Evolutionary conservation across 2,329 filamentous ascomycete species (phyloP).

Genomic region (Fonsecaea multimorphosa): DNA sequence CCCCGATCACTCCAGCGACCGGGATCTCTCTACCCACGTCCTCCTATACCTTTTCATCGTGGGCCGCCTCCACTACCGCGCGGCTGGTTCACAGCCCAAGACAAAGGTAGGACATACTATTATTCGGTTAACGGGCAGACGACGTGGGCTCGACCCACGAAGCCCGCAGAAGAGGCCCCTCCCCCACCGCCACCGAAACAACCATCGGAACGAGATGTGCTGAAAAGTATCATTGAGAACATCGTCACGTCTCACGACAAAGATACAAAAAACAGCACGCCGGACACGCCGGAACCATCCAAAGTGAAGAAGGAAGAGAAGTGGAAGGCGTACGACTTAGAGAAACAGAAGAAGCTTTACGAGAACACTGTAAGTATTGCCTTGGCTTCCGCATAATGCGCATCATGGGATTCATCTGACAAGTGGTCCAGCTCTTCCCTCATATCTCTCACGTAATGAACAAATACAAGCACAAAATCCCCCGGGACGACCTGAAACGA

Average conservation of each 20-base stretch:
- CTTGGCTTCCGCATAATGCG: slow-evolving; percentile 1
- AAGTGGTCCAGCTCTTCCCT: slow-evolving; percentile 70
- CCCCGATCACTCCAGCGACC: slow-evolving; percentile 55
- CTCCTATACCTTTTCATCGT: slow-evolving; percentile 63
- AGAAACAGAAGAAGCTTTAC: slow-evolving; percentile 95
- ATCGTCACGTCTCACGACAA: slow-evolving; percentile 73
- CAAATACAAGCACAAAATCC: slow-evolving; percentile 84
- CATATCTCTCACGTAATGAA: slow-evolving; percentile 84
- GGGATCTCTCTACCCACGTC: slow-evolving; percentile 65
- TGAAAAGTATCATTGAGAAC: slow-evolving; percentile 71
- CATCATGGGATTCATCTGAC: background rate
- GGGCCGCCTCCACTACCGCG: slow-evolving; percentile 68
- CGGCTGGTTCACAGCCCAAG: slow-evolving; percentile 84
- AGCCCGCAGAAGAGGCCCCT: slow-evolving; percentile 68
- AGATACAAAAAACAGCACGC: slow-evolving; percentile 57
- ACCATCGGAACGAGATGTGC: slow-evolving; percentile 75
- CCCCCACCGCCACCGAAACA: slow-evolving; percentile 74
- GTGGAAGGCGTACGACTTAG: slow-evolving; percentile 60
- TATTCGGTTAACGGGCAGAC: slow-evolving; percentile 79
- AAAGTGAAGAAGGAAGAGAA: slow-evolving; percentile 58
- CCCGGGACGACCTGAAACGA: slow-evolving; percentile 74
- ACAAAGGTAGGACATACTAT: slow-evolving; percentile 80
- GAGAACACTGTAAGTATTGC: slow-evolving; percentile 78
- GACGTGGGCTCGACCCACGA: slow-evolving; percentile 80
- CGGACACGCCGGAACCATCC: slow-evolving; percentile 69